Evolutionary conservation across 2,329 filamentous ascomycete species (phyloP), one percentile per base, ranked within the genome.

Genomic region (Pseudopyricularia javanii): DNA sequence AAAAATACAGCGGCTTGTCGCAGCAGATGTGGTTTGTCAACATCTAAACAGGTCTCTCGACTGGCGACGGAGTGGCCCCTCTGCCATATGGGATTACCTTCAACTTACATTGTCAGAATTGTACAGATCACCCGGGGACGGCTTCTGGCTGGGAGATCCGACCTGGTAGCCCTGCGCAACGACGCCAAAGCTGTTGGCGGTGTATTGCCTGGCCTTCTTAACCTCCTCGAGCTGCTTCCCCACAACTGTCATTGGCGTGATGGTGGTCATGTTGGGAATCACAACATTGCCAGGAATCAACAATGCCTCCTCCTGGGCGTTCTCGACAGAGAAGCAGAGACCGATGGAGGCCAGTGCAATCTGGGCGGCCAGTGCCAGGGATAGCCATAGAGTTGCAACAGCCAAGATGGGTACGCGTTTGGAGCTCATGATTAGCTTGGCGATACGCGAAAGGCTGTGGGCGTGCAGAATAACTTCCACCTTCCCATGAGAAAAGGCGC

Each of bases 261-360:
- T 65, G 34, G 54, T 60, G 7, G 59, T 60, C 62, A 75, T 59
- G 50, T 69, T 61, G 1, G 71, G 60, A 4, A 72, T 59, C 0
- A 64, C 60, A 1, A 73, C 65, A 9, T 62, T 60, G 1, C 70
- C 71, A 0, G 61, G 58, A 1, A 49, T 57, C 1, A 67, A 60
- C 5, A 71, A 55, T 3, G 69, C 62, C 1, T 59, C 49, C 0
- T 58, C 62, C 20, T 66, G 61, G n/a, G 69, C 65, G 2, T 63
- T 57, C 15, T 72, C 70, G 45, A 70, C 66, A 1, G 68, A 64
- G 54, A 73, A 75, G 1, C 68, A 68, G 2, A 75, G 60, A 20
- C 66, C 68, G 0, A 75, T 58, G 32, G 68, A 66, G 0, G 72
- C 49, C 14, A 50, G 49, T 3, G 33, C 49, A 4, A 50, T 22